phyloP scores from a whole-genome alignment of 306 rosid species.

The Betula pendula region DNA sequence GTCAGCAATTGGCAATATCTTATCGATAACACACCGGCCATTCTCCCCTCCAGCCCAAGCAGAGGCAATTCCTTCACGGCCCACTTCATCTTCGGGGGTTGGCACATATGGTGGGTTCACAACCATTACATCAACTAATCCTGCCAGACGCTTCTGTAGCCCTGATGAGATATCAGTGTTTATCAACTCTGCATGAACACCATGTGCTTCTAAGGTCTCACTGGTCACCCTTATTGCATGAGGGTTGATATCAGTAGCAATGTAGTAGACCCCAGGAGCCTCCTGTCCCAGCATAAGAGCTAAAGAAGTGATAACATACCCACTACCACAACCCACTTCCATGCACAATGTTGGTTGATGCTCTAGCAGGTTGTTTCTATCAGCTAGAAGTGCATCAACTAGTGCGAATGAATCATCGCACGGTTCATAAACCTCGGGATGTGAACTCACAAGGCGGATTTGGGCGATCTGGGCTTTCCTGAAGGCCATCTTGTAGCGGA shows the following conservation, averaged over 20 bases:
- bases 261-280: constrained; percentile 44
- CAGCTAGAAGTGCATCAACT: constrained; percentile 93
- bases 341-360: constrained; percentile 71
- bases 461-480: constrained; percentile 88
- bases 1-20: constrained; percentile 74
- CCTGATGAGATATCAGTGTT: constrained; percentile 75
- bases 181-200: constrained; percentile 81
- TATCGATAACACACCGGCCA: constrained; percentile 80
- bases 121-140: constrained; percentile 78
- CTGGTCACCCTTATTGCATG: constrained; percentile 67
- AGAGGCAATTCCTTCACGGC: constrained; percentile 68
- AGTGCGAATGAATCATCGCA: constrained; percentile 96
- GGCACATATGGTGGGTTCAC: constrained; percentile 98
- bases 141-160: constrained; percentile 71
- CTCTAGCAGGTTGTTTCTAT: constrained; percentile 54
- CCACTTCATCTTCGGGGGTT: constrained; percentile 93
- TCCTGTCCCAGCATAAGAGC: constrained; percentile 83
- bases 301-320: constrained; percentile 88
- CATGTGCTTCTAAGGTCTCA: constrained; percentile 79
- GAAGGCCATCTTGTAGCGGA: constrained; percentile 38
- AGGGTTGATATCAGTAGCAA: constrained; percentile 93
- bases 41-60: constrained; percentile 99
- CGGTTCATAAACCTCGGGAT: constrained; percentile 89
- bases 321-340: constrained; percentile 97
- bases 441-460: constrained; percentile 83